These are phyloP conservation scores for Talaromyces pinophilus DNA, from an alignment of 2,329 filamentous ascomycete genomes.

Conservation along the genomic window DNA sequence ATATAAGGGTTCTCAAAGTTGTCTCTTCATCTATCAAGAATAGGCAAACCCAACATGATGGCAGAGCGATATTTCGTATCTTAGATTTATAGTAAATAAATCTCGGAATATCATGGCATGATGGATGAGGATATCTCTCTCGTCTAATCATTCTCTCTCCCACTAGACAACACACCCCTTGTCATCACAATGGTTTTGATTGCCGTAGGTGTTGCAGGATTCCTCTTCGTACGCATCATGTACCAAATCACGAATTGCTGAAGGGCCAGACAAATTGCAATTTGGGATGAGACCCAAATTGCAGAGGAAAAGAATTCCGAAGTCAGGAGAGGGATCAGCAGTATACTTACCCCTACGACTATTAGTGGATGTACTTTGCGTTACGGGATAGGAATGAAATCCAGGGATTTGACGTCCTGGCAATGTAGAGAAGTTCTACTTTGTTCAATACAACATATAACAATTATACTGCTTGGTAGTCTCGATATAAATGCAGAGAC, in stretches of 20 bases:
- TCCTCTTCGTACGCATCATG: not conserved
- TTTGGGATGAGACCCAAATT: not conserved
- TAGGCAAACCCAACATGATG: too few relatives aligned
- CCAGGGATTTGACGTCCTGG: not conserved
- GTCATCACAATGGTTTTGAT: not conserved
- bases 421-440: not conserved
- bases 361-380: not conserved
- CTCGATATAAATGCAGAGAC: too few relatives aligned
- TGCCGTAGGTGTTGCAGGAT: not conserved
- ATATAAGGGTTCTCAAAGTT: too few relatives aligned
- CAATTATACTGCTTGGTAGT: not conserved
- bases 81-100: too few relatives aligned
- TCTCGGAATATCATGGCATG: too few relatives aligned
- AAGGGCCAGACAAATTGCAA: not conserved
- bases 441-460: not conserved
- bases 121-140: too few relatives aligned
- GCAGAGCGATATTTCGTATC: too few relatives aligned
- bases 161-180: not conserved
- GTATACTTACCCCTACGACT: not conserved
- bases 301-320: not conserved
- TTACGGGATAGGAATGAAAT: not conserved
- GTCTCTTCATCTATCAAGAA: too few relatives aligned
- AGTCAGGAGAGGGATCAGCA: not conserved
- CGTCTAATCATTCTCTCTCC: too few relatives aligned
- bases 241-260: not conserved